Evolutionary conservation across 768 basidiomycete species (phyloP), one percentile per base, ranked within the genome.

Genomic region (Termitomyces sp.): DNA sequence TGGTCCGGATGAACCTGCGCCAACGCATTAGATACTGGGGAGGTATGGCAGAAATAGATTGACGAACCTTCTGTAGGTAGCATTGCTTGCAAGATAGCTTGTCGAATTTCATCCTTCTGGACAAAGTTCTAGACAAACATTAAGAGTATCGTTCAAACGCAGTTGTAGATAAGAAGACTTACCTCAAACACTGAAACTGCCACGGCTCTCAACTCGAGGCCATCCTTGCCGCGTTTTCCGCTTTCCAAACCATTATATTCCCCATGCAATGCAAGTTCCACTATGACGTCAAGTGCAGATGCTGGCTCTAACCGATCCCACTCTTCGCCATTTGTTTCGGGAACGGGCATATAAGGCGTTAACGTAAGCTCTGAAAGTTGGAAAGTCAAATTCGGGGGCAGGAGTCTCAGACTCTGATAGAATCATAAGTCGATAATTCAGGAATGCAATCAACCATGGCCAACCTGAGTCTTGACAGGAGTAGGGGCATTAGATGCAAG

Each of bases 401-500:
- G 75, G 12, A 80, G 73, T 49, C 75, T 77, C 29, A 83, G 80
- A 74, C 77, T 79, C 54, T 50, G 57, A 44, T 17, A 46, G 40
- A 54, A 62, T 47, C 54, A 61, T 59, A 53, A 40, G 52, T 44
- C 50, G 17, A 60, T 16, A 23, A 40, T 34, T 27, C 27, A 41
- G 16, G 16, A 27, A 23, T 40, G 32, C 37, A 50, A 31, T 46
- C 19, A 23, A 47, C 57, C 12, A 47, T 16, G 17, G 19, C 69
- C 49, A 69, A 90, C 92, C 80, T 94, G 92, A 4, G 89, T 87
- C 75, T 99, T 98, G 46, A 98, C 73, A 6, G 78, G 62, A 3
- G 91, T 87, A 0, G 97, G 96, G 3, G 92, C 90, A 70, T 98
- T 98, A n/a, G 93, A 95, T 9, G 95, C 88, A 31, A 98, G 79